These are phyloP conservation scores for Trypanosoma brucei DNA, from an alignment of 208 protist species.

Conservation along the genomic window DNA sequence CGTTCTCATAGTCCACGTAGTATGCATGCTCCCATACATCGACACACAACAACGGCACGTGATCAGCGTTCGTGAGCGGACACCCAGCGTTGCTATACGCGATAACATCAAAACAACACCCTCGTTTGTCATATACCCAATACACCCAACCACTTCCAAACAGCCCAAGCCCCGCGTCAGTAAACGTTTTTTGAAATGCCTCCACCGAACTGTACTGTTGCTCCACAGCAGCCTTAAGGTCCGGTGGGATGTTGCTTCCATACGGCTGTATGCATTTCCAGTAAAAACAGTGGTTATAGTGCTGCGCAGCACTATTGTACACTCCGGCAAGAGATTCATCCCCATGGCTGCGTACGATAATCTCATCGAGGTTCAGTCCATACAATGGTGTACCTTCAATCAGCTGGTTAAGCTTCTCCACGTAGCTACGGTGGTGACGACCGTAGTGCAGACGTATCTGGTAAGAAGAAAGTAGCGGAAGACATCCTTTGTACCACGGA, in stretches of 20 bases:
- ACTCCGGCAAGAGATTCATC: constrained; percentile 51
- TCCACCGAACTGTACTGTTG: constrained; percentile 84
- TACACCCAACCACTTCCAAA: constrained; percentile 93
- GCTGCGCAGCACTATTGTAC: constrained; percentile 91
- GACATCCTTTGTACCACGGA: constrained; percentile 85
- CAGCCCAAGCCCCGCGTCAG: constrained; percentile 53
- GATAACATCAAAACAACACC: constrained; percentile 73
- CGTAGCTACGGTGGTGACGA: constrained; percentile 86
- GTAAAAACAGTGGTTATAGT: constrained; percentile 91
- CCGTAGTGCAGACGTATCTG: constrained; percentile 88
- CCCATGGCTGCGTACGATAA: constrained; percentile 54
- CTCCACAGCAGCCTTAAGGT: constrained; percentile 65
- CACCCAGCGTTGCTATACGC: constrained; percentile 78
- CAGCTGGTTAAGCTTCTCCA: constrained; percentile 88
- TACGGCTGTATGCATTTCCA: constrained; percentile 90
- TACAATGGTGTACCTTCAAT: constrained; percentile 86
- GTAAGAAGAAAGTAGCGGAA: constrained; percentile 84
- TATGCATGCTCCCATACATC: constrained; percentile 96
- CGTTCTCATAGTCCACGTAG: constrained; percentile 93
- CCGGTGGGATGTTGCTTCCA: constrained; percentile 84
- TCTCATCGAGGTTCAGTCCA: constrained; percentile 74
- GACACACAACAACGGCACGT: constrained; percentile 76
- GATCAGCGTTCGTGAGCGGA: constrained; percentile 52
- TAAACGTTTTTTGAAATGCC: constrained; percentile 75
- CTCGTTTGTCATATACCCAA: constrained; percentile 72